Evolutionary conservation across 2,329 filamentous ascomycete genomes (phyloP), one percentile per base, ranked within the genome.

Genomic region (Colletotrichum orchidophilum): DNA sequence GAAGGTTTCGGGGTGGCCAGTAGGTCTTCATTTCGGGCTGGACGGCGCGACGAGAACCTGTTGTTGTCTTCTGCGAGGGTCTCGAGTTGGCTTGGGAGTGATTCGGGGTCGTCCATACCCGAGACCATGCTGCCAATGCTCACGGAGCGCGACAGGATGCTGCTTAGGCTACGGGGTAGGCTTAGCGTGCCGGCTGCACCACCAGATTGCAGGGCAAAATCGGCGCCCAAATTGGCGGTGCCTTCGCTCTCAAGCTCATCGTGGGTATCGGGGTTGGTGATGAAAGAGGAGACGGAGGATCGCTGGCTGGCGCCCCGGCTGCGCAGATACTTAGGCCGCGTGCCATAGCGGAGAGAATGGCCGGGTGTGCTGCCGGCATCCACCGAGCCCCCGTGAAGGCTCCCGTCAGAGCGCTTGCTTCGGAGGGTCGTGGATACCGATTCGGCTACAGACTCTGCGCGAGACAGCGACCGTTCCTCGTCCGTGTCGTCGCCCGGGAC

Each of bases 51-150:
- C 9, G 78, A 75, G 71, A 80, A 73, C 13, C 33, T 46, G 75
- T 83, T 80, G 76, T 88, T 81, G 60, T 84, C 80, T 77, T 90
- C 86, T 59, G 85, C 81, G 26, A 87, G 80, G 5, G 86, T 84
- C 73, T 86, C 86, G 31, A 90, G 81, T 46, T 85, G 87, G 57
- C 80, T 82, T 49, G 79, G 77, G 81, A 82, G 76, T 84, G 74
- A 77, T 33, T 87, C 86, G n/a, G 83, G 81, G 24, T 91, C 89
- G n/a, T 91, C 88, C 57, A 87, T 83, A 1, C 92, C 94, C 5
- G 95, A 97, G 2, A 91, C 93, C 83, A 97, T 94, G 79, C 96
- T 98, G 26, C 95, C 95, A 70, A 98, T 87, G 81, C 95, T 98
- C 72, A 95, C 92, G 12, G 95, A 89, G 27, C 96, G 88, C 24